These are phyloP conservation scores for Protomyces lactucae-debilis DNA, from an alignment of 1,139 yeast species.

Conservation along the genomic window DNA sequence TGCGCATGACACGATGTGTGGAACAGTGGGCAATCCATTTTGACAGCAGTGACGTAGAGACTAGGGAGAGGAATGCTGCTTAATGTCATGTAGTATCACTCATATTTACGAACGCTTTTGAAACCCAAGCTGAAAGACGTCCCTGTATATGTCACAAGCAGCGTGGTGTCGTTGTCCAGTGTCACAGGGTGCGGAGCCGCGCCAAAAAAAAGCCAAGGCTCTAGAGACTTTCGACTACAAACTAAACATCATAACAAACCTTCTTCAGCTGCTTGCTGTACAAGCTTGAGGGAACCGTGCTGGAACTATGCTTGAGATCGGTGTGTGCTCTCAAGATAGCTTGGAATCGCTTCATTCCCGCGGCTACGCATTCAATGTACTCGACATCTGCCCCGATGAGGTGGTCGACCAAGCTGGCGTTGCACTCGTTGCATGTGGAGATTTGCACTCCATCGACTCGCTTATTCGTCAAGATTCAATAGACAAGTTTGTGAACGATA, in stretches of 20 bases:
- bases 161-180: background rate
- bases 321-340: slow-evolving; percentile 10
- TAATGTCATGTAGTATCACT: no score
- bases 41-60: background rate
- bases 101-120: background rate
- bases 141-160: background rate
- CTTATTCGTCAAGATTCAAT: slow-evolving; percentile 21
- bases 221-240: no score
- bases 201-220: no score
- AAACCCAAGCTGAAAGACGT: no score
- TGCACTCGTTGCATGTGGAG: slow-evolving; percentile 9
- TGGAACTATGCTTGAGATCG: slow-evolving; percentile 4
- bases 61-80: background rate
- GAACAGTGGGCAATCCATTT: background rate
- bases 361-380: slow-evolving; percentile 20
- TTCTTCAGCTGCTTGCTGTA: no score
- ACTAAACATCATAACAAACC: no score
- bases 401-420: slow-evolving; percentile 9
- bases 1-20: background rate
- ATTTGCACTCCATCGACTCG: slow-evolving; percentile 19
- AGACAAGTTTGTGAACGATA: slow-evolving; percentile 1
- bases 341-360: slow-evolving; percentile 3
- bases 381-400: slow-evolving; percentile 4
- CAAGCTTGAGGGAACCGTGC: no score
- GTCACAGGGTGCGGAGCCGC: no score